Base-by-base conservation (phyloP, 2,329 filamentous ascomycete genomes). In the Colletotrichum abscissum region DNA sequence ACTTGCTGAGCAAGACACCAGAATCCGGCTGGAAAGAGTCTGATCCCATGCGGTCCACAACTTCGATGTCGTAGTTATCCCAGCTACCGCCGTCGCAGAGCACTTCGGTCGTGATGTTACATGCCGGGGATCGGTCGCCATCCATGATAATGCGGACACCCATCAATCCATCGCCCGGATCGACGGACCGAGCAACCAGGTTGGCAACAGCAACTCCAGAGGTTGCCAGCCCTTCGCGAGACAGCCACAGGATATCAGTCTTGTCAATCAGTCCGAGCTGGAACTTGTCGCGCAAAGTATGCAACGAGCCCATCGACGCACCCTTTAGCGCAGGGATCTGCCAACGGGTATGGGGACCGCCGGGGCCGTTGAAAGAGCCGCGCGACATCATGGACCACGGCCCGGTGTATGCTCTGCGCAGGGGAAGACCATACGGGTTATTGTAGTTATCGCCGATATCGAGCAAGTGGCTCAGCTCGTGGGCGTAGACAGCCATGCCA, bases 361-460 rank as follows among this genome's bases (percentile, higher is more conserved):
- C 87, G 0, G 87, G 87, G 0, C 88, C 88, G 68, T 88, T 88
- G 80, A 89, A 89, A 3, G 82, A 85, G 4, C 87, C 87, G 0
- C 87, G 80, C 26, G 84, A 85, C 74, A 89, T 81, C 87, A 89
- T 89, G 6, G 84, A 86, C 81, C 84, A 89, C 0, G 87, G 86
- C 0, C 88, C 88, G 0, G 87, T 87, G 76, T 87, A 89, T 0
- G 84, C 79, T 26, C 88, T 84, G 3, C 85, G 82, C 55, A 83
- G 77, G 1, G 86, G 87, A 1, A 79, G 75, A 3, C 84, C 81
- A 75, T 86, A 89, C 0, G 87, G 87, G 67, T 89, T 89, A 75
- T 89, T 89, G 76, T 89, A 89, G 76, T 89, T 89, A 76, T 89
- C 88, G 9, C 86, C 85, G 26, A 89, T 88, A 16, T 84, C 83